Conservation (phyloP, 1,284 basidiomycete genomes). For the Vanrija humicola region DNA sequence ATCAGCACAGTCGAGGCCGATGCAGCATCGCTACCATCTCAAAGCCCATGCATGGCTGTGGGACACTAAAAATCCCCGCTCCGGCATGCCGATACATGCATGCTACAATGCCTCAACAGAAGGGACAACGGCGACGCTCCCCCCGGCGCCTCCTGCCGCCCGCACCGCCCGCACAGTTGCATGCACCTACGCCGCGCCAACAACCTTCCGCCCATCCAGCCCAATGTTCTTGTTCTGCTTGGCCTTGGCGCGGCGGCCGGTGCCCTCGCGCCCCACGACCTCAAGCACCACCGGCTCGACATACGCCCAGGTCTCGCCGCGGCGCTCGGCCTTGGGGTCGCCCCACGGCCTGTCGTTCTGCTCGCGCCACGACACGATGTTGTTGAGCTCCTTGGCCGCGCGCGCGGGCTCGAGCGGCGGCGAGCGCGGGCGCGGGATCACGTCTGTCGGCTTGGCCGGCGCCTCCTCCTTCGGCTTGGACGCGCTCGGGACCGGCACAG, state of each 20-base stretch:
- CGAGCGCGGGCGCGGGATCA: constrained; percentile 29
- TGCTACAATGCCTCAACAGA: no score
- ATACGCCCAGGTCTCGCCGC: constrained; percentile 14
- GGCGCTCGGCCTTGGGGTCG: constrained; percentile 27
- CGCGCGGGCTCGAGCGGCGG: constrained; percentile 27
- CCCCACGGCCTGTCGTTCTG: constrained; percentile 42
- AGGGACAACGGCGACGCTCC: no score
- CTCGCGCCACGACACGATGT: constrained; percentile 24
- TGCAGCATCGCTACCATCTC: no score
- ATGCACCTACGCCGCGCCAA: constrained; percentile 26
- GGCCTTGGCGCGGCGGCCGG: constrained; percentile 24
- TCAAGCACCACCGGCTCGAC: constrained; percentile 5
- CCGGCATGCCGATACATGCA: neutral
- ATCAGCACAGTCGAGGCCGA: no score
- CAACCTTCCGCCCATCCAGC: constrained; percentile 32
- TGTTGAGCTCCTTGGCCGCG: constrained; percentile 31
- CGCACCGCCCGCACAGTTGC: no score
- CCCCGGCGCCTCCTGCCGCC: no score
- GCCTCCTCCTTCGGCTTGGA: neutral
- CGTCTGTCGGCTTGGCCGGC: constrained; percentile 4
- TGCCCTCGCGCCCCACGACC: constrained; percentile 17
- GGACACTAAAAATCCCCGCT: no score
- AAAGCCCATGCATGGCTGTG: no score
- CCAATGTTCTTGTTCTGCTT: constrained; percentile 27
- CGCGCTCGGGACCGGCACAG: constrained; percentile 11